Evolutionary conservation across 768 basidiomycete genomes (phyloP), one percentile per base, ranked within the genome.

Genomic region (Tulasnella sp.): DNA sequence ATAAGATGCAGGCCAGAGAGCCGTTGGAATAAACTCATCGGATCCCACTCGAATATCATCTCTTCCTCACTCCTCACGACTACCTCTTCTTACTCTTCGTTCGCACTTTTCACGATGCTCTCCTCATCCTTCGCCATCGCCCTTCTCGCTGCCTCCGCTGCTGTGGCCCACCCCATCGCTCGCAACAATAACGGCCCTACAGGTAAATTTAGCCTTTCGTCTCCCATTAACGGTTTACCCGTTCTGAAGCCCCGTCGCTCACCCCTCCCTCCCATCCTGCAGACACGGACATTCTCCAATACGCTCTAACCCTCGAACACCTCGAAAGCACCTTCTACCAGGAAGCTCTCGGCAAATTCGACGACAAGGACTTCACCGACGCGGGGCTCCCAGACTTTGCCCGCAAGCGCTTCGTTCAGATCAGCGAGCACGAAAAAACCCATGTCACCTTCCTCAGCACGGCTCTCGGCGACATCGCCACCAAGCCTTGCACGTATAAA

Each of bases 301-400:
- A 49, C 52, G 77, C 77, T 1, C 82, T 89, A 6, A 83, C 84
- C 11, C 83, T 88, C 54, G 86, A 88, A 80, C 84, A 87, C 69
- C 80, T 90, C 40, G 85, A 86, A 70, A 82, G 81, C 77, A 81
- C 84, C 2, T 87, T 88, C 80, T 89, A 88, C 81, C 78, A 76
- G 1, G 79, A 81, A 34, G 85, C 82, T 0, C 83, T 91, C n/a
- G 80, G 78, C 34, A 84, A 86, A 72, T 89, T 86, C 83, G 81
- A 84, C 74, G 81, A 82, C 14, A 78, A 84, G 31, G 87, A 84
- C 69, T 86, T 87, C 80, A 76, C 77, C 31, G 73, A 80, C 45
- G 85, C 84, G 37, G 85, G 84, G 37, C 82, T 83, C 79, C 82
- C 81, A 22, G 77, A 79, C 76, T 85, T 83, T 81, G 84, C 84